Conservation (phyloP, 345 rosid genomes). For the Citrus medica region DNA sequence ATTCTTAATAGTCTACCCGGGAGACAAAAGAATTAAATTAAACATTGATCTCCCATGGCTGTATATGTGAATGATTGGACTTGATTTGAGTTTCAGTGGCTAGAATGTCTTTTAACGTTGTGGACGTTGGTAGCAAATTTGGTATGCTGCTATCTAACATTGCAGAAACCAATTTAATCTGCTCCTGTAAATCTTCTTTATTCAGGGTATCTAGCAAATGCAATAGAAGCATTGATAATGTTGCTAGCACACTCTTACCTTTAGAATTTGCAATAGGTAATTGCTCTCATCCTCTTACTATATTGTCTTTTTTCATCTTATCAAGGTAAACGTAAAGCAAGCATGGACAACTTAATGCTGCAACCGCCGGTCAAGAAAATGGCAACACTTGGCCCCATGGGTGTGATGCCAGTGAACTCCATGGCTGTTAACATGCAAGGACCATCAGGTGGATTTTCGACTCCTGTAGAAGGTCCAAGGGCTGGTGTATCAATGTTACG, state of each 20-base stretch:
- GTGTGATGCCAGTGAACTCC: constrained; percentile 51
- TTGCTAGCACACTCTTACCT: neutral
- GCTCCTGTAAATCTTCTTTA: neutral
- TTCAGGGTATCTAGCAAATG: neutral
- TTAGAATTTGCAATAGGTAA: neutral
- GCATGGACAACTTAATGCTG: constrained; percentile 57
- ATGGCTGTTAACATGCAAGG: constrained; percentile 53
- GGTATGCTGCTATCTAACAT: neutral
- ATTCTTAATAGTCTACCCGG: neutral
- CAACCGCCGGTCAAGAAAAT: constrained; percentile 66
- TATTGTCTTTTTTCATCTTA: neutral
- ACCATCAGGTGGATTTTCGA: constrained; percentile 33
- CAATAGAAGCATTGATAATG: neutral
- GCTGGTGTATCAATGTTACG: constrained; percentile 31
- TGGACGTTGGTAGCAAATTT: neutral
- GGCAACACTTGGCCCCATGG: constrained; percentile 39
- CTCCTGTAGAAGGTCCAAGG: constrained; percentile 31
- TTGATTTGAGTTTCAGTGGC: neutral
- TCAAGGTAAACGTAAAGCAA: constrained; percentile 79
- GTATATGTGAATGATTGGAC: neutral
- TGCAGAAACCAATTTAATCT: neutral
- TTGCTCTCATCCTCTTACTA: too few species aligned
- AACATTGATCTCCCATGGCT: neutral
- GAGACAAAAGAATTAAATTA: neutral
- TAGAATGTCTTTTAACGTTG: neutral